phyloP scores from a whole-genome alignment of 2,329 filamentous ascomycete genomes.

The Cercospora sojina region DNA sequence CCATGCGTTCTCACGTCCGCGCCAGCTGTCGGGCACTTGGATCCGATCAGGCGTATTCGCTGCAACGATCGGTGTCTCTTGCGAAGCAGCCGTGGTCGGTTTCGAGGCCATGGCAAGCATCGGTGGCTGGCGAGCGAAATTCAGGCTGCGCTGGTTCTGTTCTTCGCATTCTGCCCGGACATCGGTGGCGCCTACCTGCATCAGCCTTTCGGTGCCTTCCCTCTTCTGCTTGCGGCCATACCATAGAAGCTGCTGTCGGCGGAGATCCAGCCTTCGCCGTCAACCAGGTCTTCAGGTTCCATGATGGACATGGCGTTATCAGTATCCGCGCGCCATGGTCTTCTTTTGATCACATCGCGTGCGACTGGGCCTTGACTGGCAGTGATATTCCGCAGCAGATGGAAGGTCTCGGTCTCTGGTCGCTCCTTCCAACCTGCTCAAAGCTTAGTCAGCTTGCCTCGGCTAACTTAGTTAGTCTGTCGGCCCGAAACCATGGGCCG shows the following conservation, averaged over 20 bases:
- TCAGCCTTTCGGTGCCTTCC: neutral
- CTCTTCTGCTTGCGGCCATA: slow-evolving; percentile 24
- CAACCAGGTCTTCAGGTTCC: slow-evolving; percentile 9
- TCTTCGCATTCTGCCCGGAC: neutral
- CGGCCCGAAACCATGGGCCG: neutral
- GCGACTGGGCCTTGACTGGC: neutral
- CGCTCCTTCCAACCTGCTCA: neutral
- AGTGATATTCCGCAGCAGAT: neutral
- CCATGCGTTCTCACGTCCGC: slow-evolving; percentile 53
- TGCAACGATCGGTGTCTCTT: neutral
- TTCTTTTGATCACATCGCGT: neutral
- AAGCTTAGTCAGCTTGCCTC: neutral
- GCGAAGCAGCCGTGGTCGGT: neutral
- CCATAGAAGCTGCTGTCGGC: slow-evolving; percentile 50
- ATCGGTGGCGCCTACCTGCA: slow-evolving; percentile 20
- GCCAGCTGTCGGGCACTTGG: slow-evolving; percentile 34
- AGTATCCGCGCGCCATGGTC: neutral
- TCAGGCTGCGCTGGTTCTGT: neutral
- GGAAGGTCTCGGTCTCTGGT: neutral
- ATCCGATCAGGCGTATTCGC: neutral
- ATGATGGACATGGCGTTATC: neutral
- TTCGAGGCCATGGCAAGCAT: neutral
- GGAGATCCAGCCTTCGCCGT: slow-evolving; percentile 28
- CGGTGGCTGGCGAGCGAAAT: neutral
- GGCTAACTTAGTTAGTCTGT: too few relatives aligned